Percentiles rank a stretch among this genome's conserved stretches.
Evolutionary conservation across 2,329 filamentous ascomycete genomes (phyloP).

Genomic region (Lachnellula suecica): DNA sequence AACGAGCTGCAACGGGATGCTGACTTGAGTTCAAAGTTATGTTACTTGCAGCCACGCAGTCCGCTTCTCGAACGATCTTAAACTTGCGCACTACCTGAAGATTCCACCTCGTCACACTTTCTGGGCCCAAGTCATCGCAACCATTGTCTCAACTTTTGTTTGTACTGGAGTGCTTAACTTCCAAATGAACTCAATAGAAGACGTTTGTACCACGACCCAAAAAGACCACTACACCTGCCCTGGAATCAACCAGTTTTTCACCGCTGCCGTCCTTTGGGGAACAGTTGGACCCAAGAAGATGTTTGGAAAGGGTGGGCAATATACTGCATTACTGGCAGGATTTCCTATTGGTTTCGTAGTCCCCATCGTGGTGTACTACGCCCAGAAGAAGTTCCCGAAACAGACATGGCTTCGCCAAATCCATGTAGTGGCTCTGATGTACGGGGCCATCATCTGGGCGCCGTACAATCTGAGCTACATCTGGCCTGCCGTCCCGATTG

Average conservation of each 20-base stretch:
- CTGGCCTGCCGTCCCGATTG: slow-evolving; percentile 47
- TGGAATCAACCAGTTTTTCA: slow-evolving; percentile 55
- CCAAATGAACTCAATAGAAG: slow-evolving; percentile 39
- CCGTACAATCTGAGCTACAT: slow-evolving; percentile 51
- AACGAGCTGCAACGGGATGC: slow-evolving; percentile 31
- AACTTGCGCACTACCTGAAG: slow-evolving; percentile 51
- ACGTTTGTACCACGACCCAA: slow-evolving; percentile 41
- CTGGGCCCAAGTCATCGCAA: slow-evolving; percentile 46
- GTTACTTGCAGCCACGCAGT: slow-evolving; percentile 47
- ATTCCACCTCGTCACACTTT: slow-evolving; percentile 48
- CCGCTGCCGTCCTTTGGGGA: slow-evolving; percentile 54
- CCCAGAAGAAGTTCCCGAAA: slow-evolving; percentile 42
- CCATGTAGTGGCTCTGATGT: slow-evolving; percentile 48
- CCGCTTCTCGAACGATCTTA: slow-evolving; percentile 47
- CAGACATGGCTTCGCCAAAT: slow-evolving; percentile 41
- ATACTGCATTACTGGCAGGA: slow-evolving; percentile 47
- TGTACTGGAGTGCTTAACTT: slow-evolving; percentile 39
- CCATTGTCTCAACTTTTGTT: slow-evolving; percentile 44
- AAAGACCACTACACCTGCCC: slow-evolving; percentile 48
- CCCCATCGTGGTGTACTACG: slow-evolving; percentile 43
- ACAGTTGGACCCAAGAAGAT: slow-evolving; percentile 47
- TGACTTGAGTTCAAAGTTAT: slow-evolving; percentile 46
- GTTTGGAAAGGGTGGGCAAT: slow-evolving; percentile 48
- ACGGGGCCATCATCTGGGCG: slow-evolving; percentile 45
- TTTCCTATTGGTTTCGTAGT: slow-evolving; percentile 50